Conservation (phyloP, 2,329 filamentous ascomycete genomes). For the Apiospora marii region DNA sequence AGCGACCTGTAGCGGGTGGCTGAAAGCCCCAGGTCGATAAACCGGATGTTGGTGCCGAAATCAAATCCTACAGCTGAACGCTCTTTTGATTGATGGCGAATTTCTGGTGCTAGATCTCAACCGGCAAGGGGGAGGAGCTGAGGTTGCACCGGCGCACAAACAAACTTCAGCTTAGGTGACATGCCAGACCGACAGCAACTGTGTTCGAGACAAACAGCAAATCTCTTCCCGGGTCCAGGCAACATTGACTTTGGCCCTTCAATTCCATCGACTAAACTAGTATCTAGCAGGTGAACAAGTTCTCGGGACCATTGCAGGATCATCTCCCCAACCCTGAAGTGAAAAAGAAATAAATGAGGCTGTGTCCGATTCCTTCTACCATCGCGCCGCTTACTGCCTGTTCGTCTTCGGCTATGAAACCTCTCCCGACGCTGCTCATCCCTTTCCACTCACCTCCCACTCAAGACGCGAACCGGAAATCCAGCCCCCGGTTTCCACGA, state of each 20-base stretch:
- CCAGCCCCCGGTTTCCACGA: conserved; percentile 48
- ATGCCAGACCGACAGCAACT: background rate
- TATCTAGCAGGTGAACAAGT: too few relatives aligned
- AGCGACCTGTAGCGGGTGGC: background rate
- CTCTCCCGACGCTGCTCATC: background rate
- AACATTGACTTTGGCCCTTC: background rate
- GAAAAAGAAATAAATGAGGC: too few relatives aligned
- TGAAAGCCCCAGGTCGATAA: background rate
- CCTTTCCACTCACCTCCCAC: background rate
- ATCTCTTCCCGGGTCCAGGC: background rate
- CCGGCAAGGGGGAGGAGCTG: background rate
- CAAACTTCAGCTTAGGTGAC: background rate
- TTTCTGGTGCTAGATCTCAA: background rate
- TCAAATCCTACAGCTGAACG: background rate
- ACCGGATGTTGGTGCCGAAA: background rate
- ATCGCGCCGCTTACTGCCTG: background rate
- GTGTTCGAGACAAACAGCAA: background rate
- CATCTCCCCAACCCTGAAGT: too few relatives aligned
- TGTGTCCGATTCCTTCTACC: too few relatives aligned
- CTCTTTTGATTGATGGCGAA: background rate
- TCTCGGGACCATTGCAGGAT: too few relatives aligned
- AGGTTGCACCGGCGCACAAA: background rate
- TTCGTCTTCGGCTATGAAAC: background rate
- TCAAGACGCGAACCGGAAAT: conserved; percentile 22
- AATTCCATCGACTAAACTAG: background rate